Evolutionary conservation across 805 yeast genomes (phyloP).

Genomic region (Wickerhamomyces ciferrii): DNA sequence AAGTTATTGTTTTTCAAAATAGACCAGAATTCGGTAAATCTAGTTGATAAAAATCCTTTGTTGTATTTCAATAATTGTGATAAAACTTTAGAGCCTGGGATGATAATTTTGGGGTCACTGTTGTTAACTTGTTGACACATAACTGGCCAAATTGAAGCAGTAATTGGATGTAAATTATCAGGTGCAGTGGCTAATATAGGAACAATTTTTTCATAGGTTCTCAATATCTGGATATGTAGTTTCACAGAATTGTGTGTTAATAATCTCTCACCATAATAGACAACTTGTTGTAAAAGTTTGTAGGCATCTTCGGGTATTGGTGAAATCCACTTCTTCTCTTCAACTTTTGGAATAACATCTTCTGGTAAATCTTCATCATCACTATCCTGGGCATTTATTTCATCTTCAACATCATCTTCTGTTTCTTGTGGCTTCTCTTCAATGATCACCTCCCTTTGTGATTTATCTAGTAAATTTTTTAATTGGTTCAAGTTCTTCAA

Average conservation of each 20-base stretch:
- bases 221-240: conserved; percentile 52
- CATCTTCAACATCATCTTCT: conserved; percentile 36
- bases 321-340: conserved; percentile 55
- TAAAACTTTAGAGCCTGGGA: conserved; percentile 23
- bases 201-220: conserved; percentile 35
- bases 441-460: conserved; percentile 22
- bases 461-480: conserved; percentile 34
- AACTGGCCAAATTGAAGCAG: conserved; percentile 51
- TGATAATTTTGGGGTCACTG: conserved; percentile 23
- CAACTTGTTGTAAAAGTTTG: conserved; percentile 50
- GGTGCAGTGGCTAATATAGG: conserved; percentile 51
- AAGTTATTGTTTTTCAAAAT: conserved; percentile 8
- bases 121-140: conserved; percentile 18
- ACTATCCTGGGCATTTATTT: conserved; percentile 26
- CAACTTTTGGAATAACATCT: conserved; percentile 9
- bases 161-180: conserved; percentile 39
- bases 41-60: conserved; percentile 41
- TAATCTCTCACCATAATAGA: conserved; percentile 63
- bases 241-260: conserved; percentile 61
- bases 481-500: conserved; percentile 39
- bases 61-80: conserved; percentile 26
- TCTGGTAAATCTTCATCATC: conserved; percentile 23
- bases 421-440: conserved; percentile 28
- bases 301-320: conserved; percentile 62
- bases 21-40: conserved; percentile 44